Conservation (phyloP, 2,329 filamentous ascomycete species). For the Pyricularia sp. region DNA sequence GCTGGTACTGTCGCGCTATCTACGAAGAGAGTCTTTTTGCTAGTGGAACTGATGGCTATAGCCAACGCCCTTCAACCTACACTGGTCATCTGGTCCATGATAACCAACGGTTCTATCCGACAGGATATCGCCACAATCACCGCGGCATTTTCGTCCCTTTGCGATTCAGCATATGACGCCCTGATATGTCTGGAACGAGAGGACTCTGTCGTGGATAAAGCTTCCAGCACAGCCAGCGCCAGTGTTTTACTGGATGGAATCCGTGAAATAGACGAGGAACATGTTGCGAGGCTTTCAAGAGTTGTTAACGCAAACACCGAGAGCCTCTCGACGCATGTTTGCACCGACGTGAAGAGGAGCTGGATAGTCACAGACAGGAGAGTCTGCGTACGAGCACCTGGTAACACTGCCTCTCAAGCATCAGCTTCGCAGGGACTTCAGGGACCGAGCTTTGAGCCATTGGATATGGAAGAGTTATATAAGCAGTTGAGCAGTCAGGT, state of each 20-base stretch:
- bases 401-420: constrained; percentile 6
- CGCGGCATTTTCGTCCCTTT: constrained; percentile 4
- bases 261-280: neutral
- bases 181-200: neutral
- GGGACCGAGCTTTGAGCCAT: constrained; percentile 16
- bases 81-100: constrained; percentile 9
- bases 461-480: constrained; percentile 19
- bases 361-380: constrained; percentile 24
- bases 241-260: constrained; percentile 7
- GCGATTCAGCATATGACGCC: neutral
- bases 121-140: constrained; percentile 5
- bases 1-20: constrained; percentile 8
- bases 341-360: constrained; percentile 32
- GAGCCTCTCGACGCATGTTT: constrained; percentile 31
- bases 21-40: constrained; percentile 15
- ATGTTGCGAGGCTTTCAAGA: constrained; percentile 2
- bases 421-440: constrained; percentile 5
- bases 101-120: neutral
- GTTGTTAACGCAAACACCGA: constrained; percentile 21
- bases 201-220: neutral
- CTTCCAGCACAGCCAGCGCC: neutral
- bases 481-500: neutral
- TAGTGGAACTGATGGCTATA: constrained; percentile 13
- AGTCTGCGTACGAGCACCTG: constrained; percentile 14
- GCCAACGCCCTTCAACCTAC: constrained; percentile 12